A percentile compares a stretch with the other conserved stretches of the same genome.
Evolutionary conservation across 257 asterid species (phyloP).

Genomic region (Solanum bukasovii): DNA sequence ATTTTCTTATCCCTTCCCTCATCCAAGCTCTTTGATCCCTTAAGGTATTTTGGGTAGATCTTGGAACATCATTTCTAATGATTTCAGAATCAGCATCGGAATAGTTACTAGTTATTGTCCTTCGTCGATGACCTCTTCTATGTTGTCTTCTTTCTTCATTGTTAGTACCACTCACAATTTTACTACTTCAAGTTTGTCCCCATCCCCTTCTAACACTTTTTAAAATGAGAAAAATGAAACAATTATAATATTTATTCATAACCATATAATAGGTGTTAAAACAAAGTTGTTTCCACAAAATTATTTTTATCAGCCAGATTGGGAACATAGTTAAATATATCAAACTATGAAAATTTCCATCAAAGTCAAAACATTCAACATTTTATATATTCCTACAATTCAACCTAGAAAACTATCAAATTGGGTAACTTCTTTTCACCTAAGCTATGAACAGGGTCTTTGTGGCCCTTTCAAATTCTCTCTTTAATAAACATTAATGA

Average conservation of each 20-base stretch:
- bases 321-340: too few relatives aligned
- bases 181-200: neutral
- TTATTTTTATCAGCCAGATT: too few relatives aligned
- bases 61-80: neutral
- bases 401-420: neutral
- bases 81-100: neutral
- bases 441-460: neutral
- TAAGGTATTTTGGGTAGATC: neutral
- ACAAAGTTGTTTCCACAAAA: neutral
- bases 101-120: neutral
- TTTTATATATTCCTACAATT: neutral
- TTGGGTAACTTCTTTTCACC: neutral
- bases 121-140: neutral
- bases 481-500: too few relatives aligned
- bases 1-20: neutral
- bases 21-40: neutral
- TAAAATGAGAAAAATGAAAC: neutral
- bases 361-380: neutral
- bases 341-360: neutral
- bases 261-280: neutral
- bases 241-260: neutral
- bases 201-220: neutral
- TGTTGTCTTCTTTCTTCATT: neutral
- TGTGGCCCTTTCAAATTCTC: neutral
- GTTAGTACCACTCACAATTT: neutral